Evolutionary conservation across 371 early-diverging fungal genomes (phyloP), one percentile per base, ranked within the genome.

Genomic region (Haplosporangium sp.): DNA sequence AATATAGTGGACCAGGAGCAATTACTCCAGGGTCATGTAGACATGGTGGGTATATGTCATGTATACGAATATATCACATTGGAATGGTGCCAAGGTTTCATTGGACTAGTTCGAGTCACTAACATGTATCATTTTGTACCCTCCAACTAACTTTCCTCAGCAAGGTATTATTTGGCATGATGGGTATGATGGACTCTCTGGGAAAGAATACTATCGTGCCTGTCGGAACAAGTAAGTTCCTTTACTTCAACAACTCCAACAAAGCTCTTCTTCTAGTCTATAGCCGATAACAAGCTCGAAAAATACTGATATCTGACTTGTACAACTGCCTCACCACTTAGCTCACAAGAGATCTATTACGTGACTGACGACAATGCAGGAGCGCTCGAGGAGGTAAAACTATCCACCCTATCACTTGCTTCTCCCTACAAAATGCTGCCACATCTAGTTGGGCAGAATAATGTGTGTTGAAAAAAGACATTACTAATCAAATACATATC

Each of bases 91-190:
- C 45, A 15, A 19, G 27, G 20, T 13, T 34, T 7, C 47, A n/a
- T 19, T 45, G 19, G 34, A 45, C 27, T 63, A 27, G 39, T 1
- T 10, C 44, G 27, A 19, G 20, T 48, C 27, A 20, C 62, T 45
- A 37, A 40, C 27, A 27, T 27, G 27, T 27, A 27, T 27, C 27
- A 27, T 27, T 27, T 27, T 27, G 27, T 1, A 27, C 27, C 27
- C 27, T 27, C 27, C 27, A 27, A 27, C 27, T 27, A 27, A 27
- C 27, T 27, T 60, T 39, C 1, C 2, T 62, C 59, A 77, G 77
- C 77, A 77, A 77, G 77, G 77, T 27, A 69, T 77, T 34, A 11
- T 40, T n/a, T 77, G 77, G 77, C 69, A 58, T 15, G 65, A 58
- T 1, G 77, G 77, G 8, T 52, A 48, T 5, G 27, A 8, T 17